A percentile compares a stretch with the other conserved stretches of the same genome.
Evolutionary conservation across 805 yeast genomes (phyloP).

Genomic region (Yarrowia sp.): DNA sequence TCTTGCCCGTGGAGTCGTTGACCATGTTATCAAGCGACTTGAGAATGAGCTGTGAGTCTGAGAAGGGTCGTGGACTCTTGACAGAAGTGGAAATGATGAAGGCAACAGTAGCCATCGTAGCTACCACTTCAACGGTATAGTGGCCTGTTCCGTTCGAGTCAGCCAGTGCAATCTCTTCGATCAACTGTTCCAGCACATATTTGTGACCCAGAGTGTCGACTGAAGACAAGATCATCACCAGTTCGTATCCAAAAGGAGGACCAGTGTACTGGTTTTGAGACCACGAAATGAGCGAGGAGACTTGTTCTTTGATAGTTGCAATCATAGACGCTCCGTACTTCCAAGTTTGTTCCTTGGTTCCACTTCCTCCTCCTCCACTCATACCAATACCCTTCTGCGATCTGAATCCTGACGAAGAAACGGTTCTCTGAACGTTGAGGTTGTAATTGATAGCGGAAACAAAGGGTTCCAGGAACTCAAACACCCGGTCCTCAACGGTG

Average conservation of each 20-base stretch:
- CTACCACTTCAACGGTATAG: constrained; percentile 44
- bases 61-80: constrained; percentile 21
- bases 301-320: constrained; percentile 43
- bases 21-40: constrained; percentile 25
- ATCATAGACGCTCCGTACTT: constrained; percentile 39
- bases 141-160: constrained; percentile 43
- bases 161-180: constrained; percentile 45
- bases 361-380: constrained; percentile 35
- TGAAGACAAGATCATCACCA: constrained; percentile 40
- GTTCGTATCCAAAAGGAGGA: constrained; percentile 43
- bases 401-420: constrained; percentile 24
- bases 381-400: constrained; percentile 32
- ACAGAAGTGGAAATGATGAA: constrained; percentile 35
- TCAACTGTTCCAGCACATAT: constrained; percentile 41
- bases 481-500: constrained; percentile 37
- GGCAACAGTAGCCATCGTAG: constrained; percentile 41
- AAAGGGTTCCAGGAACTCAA: constrained; percentile 41
- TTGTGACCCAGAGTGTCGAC: constrained; percentile 44
- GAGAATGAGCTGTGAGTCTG: constrained; percentile 26
- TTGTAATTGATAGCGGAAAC: constrained; percentile 33
- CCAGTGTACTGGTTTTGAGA: constrained; percentile 43
- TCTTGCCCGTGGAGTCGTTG: constrained; percentile 1
- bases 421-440: constrained; percentile 17
- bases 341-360: constrained; percentile 12
- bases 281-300: constrained; percentile 44